phyloP scores from a whole-genome alignment of 1,139 yeast genomes.

The Spathaspora sp. region DNA sequence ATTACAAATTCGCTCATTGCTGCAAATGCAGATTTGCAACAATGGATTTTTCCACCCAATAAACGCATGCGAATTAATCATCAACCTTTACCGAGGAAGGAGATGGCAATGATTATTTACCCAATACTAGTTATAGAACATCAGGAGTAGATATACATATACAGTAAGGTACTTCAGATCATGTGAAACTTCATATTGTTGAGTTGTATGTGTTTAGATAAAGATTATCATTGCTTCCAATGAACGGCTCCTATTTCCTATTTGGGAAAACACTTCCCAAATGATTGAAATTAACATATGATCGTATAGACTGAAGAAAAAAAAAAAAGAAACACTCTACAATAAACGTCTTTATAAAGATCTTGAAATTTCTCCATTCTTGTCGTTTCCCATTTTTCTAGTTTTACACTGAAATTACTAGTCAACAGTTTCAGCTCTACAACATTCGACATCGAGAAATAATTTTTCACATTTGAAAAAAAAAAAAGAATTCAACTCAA shows the following conservation, averaged over 20 bases:
- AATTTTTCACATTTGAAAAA: slow-evolving; percentile 1
- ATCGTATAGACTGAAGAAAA: background rate
- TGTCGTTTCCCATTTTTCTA: background rate
- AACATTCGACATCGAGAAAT: background rate
- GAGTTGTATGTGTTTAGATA: background rate
- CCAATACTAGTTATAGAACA: background rate
- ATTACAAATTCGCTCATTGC: background rate
- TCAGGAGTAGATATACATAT: background rate
- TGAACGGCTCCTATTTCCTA: background rate
- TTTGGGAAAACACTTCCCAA: background rate
- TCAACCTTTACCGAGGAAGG: background rate
- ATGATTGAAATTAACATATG: background rate
- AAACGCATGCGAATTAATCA: background rate
- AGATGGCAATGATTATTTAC: background rate
- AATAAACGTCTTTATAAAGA: background rate
- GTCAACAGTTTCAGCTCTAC: background rate
- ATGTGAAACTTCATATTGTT: background rate
- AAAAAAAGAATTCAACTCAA: background rate
- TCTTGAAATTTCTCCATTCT: background rate
- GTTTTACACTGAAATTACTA: background rate
- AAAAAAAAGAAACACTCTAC: background rate
- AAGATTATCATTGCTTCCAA: background rate
- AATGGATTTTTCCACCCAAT: background rate
- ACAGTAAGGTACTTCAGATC: background rate
- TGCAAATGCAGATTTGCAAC: background rate